Conservation (phyloP, 768 basidiomycete genomes). For the Punctularia strigosozonata region DNA sequence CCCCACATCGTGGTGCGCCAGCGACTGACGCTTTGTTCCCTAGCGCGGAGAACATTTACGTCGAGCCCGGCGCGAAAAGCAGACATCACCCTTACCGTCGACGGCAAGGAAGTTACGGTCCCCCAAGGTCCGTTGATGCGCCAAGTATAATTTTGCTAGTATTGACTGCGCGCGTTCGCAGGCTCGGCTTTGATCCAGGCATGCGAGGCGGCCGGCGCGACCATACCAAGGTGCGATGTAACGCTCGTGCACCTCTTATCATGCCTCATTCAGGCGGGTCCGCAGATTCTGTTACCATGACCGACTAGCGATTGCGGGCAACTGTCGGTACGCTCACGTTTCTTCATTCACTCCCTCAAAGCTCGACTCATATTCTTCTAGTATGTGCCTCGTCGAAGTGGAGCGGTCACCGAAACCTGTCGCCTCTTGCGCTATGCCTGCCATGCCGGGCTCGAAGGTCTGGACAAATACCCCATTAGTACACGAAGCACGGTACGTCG, state of each 20-base stretch:
- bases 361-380: constrained; percentile 17
- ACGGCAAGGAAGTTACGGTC: constrained; percentile 95
- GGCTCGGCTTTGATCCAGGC: constrained; percentile 95
- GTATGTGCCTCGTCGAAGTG: constrained; percentile 99
- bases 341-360: constrained; percentile 3
- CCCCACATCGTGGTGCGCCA: constrained; percentile 8
- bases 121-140: constrained; percentile 95
- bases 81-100: constrained; percentile 87
- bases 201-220: constrained; percentile 79
- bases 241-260: neutral
- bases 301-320: constrained; percentile 91
- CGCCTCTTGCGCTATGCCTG: constrained; percentile 96
- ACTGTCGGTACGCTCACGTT: constrained; percentile 63
- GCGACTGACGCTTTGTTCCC: constrained; percentile 5
- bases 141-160: constrained; percentile 17
- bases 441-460: constrained; percentile 88
- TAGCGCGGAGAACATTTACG: constrained; percentile 51
- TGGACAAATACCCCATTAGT: constrained; percentile 89
- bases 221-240: constrained; percentile 56
- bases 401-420: constrained; percentile 91
- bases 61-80: constrained; percentile 56
- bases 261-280: no score
- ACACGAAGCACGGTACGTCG: constrained; percentile 64
- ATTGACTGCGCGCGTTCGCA: constrained; percentile 16
- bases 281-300: constrained; percentile 83